Base-by-base conservation (phyloP, 805 yeast species). In the Suhomyces prunicola region DNA sequence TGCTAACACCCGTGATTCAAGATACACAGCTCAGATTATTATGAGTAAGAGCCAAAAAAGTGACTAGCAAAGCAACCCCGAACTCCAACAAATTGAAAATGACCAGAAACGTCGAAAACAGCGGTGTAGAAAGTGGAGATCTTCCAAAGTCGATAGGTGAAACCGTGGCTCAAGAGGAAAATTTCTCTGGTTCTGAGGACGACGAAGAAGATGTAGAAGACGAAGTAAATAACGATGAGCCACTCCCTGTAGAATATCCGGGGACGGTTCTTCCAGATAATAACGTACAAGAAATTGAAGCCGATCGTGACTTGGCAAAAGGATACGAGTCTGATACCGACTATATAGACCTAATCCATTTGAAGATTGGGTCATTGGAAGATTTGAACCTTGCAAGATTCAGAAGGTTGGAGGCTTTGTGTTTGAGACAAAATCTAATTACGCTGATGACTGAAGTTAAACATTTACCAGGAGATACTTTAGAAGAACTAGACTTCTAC, bases 401-500 rank as follows among this genome's bases (percentile, higher is more conserved):
- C 65, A 64, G 56, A 3, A 68, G 81, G 27, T 71, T 91, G 54
- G 84, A 81, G 58, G 65, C 76, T 4, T 72, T 93, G 19, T 87
- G 91, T 55, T 74, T 94, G 54, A 81, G 99, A 65, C 96, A 91
- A 63, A 94, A 94, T 68, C 73, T 90, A 57, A 74, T 94, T 40
- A 85, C 87, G 27, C 80, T 87, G n/a, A 77, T 92, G 39, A 79
- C 83, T 44, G 72, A 61, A 8, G 60, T 73, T 12, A 65, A 60
- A n/a, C 91, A 84, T 8, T 72, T 93, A 17, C 91, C 91, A 53
- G 75, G 71, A 40, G 82, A 78, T 1, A 75, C 77, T 0, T 61
- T 94, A 60, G 88, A 82, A 58, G 94, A 90, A 55, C 72, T 94
- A 54, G 99, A 94, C 68, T 76, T 92, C 31, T 94, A 94, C 66